Base-by-base conservation (phyloP, 2,329 filamentous ascomycete genomes). In the Penicillium freii region DNA sequence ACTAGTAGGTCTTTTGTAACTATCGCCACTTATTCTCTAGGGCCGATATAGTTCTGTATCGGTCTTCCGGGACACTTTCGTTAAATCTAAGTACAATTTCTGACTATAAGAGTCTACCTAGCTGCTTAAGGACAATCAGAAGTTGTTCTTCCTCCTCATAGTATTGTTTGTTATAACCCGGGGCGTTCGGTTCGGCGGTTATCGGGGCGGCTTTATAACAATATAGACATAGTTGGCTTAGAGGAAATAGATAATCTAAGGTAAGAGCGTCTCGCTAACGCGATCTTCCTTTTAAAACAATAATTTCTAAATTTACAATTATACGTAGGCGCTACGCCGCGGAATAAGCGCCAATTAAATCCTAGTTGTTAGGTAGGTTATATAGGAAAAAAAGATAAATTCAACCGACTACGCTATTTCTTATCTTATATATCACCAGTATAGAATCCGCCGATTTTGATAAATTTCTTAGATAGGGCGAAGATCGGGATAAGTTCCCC, bases 21-120 rank as follows among this genome's bases (percentile, higher is more conserved):
- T 53, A 39, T 15, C 56, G 52, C 56, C 52, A 61, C 45, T 61
- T 58, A 27, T 48, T 56, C 44, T 61, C 59, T 8, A 61, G 44
- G 19, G 52, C 59, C 7, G 56, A 51, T 17, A 34, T 34, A 19
- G 59, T 61, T 31, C 59, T 48, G 11, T 59, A 42, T 13, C 59
- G 56, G 40, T 59, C 49, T 19, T 13, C 13, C 11, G 48, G 25
- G 11, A 61, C 48, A 15, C 38, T 43, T 27, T 45, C 15, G 27
- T 61, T 61, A 36, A 56, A 61, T 27, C 52, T 44, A 4, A 15
- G 5, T n/a, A 23, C 49, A 31, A 61, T 58, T 33, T 50, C 19
- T 23, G 21, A 3, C 59, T 50, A 61, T 11, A 36, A 39, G 5
- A 56, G 23, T 17, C 44, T 34, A 33, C 31, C 31, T 19, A 49